Base-by-base conservation (phyloP, 106 monocot genomes). In the Iris macrosiphon region DNA sequence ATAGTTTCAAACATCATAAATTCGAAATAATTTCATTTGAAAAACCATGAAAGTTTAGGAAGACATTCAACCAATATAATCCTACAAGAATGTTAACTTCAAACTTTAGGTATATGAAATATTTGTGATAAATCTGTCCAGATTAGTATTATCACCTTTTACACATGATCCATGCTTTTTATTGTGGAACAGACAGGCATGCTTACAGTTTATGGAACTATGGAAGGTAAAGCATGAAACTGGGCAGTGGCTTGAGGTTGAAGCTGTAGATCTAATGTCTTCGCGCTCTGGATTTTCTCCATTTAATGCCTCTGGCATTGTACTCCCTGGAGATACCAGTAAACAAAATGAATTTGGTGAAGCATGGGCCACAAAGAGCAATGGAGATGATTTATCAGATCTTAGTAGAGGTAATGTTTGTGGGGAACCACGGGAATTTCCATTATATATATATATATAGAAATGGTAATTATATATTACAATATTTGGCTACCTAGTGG, bases 241-340 rank as follows among this genome's bases (percentile, higher is more conserved):
- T 53, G 89, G 95, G 31, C 89, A 89, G 50, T 95, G 95, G 95
- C 41, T 89, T 65, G 95, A 95, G 63, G 77, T 95, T 60, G 95
- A 95, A 42, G 82, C 89, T 29, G 68, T 71, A 31, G 95, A 95
- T 52, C 69, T 70, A 66, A 73, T 85, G 68, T 79, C 89, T 8
- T 49, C 67, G 31, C 75, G 66, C 52, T 79, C 84, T 24, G 95
- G 89, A 15, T 74, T 82, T 65, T 62, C 76, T 66, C 37, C 82
- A 37, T 60, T 88, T 40, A 84, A 84, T 67, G 50, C 67, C 21
- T 73, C 85, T 9, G 81, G 81, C 26, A 89, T 85, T 70, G 33
- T 81, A 20, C 52, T 93, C 3, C 50, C 82, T 22, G 79, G 57
- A n/a, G 75, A 75, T 54, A 30, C 31, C 9, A 37, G 40, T 12